Conservation (phyloP, 108 stramenopile genomes). For the Aurantiochytrium sp. region DNA sequence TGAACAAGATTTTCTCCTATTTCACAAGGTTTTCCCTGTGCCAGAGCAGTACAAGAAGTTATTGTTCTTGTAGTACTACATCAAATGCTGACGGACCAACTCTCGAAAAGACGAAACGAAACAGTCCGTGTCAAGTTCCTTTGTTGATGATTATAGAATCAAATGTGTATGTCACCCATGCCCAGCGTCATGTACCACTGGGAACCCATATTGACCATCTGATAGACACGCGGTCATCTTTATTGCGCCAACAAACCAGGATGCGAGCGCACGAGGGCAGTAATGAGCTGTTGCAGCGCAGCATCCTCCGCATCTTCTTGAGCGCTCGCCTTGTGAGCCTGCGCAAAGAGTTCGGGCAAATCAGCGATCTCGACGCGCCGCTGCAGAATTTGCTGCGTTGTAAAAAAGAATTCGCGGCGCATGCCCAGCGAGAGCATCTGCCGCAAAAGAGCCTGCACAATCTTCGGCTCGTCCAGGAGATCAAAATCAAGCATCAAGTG, state of each 20-base stretch:
- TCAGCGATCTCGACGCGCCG: not conserved
- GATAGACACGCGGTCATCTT: too few species aligned
- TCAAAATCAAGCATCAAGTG: not conserved
- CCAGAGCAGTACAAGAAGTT: too few species aligned
- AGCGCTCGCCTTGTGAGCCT: not conserved
- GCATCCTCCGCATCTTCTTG: not conserved
- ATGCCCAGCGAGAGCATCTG: not conserved
- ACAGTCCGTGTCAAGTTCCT: too few species aligned
- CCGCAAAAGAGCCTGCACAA: not conserved
- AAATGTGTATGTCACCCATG: too few species aligned
- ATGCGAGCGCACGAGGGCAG: not conserved
- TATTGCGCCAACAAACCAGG: not conserved
- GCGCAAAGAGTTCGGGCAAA: not conserved
- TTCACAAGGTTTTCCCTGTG: too few species aligned
- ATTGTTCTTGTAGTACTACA: too few species aligned
- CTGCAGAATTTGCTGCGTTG: not conserved
- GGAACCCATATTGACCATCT: too few species aligned
- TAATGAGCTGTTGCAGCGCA: not conserved
- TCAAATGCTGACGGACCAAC: too few species aligned
- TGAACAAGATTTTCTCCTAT: too few species aligned
- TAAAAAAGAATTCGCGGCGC: not conserved
- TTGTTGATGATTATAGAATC: too few species aligned
- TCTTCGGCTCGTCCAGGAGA: not conserved
- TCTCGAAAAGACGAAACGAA: too few species aligned
- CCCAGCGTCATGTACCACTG: too few species aligned